These are phyloP conservation scores for Cladosporium sp. DNA, from an alignment of 2,329 filamentous ascomycete genomes.

Conservation along the genomic window DNA sequence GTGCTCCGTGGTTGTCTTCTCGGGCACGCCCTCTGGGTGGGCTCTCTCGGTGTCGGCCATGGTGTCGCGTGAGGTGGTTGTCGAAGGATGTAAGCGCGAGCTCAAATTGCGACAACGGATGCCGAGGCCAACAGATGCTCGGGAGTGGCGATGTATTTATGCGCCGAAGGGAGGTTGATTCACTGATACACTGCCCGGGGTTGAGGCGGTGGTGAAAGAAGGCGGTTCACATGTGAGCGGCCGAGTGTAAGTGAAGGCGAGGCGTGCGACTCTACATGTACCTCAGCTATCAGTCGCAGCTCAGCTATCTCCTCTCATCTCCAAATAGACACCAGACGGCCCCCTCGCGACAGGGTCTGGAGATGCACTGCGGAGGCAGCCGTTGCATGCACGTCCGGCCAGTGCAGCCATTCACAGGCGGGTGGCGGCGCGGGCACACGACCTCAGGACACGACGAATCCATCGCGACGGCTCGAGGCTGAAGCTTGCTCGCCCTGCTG, in stretches of 20 bases:
- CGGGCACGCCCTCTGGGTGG: constrained; percentile 16
- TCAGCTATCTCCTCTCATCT: neutral
- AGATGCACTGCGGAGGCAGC: constrained; percentile 2
- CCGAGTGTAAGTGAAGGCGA: neutral
- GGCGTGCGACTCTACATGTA: neutral
- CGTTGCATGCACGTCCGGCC: constrained; percentile 4
- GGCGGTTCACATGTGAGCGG: constrained; percentile 7
- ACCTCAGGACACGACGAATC: neutral
- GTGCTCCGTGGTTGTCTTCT: constrained; percentile 17
- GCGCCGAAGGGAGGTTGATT: neutral
- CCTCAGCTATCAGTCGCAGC: neutral
- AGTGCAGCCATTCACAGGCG: neutral
- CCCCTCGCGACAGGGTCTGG: constrained; percentile 10
- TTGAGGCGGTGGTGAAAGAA: neutral
- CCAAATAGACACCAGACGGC: constrained; percentile 6
- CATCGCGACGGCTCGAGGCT: neutral
- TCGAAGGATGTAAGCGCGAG: neutral
- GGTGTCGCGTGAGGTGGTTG: constrained; percentile 12
- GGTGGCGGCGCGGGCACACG: constrained; percentile 7
- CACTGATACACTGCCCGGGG: neutral
- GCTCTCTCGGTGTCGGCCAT: constrained; percentile 6
- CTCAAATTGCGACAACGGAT: neutral
- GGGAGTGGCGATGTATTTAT: neutral
- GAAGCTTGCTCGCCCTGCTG: constrained; percentile 11
- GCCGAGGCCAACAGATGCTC: neutral